These are phyloP conservation scores for Nakazawaea ishiwadae DNA, from an alignment of 805 yeast species.

Conservation along the genomic window DNA sequence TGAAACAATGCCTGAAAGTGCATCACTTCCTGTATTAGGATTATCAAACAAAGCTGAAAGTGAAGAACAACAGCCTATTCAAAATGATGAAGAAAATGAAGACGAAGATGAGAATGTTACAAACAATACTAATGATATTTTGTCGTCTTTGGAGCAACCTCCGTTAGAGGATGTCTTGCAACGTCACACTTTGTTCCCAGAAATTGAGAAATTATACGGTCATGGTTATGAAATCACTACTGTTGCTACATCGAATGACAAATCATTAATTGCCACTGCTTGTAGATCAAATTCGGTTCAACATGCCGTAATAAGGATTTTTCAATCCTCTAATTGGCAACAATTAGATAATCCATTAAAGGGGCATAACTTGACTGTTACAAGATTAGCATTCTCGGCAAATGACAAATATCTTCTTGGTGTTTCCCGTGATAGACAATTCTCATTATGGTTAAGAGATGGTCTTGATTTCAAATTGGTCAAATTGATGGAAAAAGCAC, in stretches of 20 bases:
- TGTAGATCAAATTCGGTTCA: conserved; percentile 80
- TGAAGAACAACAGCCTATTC: conserved; percentile 26
- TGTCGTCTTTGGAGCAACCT: conserved; percentile 45
- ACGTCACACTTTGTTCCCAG: conserved; percentile 92
- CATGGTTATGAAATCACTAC: conserved; percentile 94
- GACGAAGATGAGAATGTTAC: conserved; percentile 27
- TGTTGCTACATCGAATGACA: conserved; percentile 64
- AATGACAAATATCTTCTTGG: conserved; percentile 60
- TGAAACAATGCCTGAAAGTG: conserved; percentile 66
- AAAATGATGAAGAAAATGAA: conserved; percentile 23
- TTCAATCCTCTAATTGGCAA: conserved; percentile 56
- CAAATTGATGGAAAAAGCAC: conserved; percentile 60
- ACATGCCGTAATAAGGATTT: conserved; percentile 83
- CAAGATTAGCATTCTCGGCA: conserved; percentile 73
- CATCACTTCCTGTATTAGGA: conserved; percentile 89
- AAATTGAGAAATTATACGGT: conserved; percentile 89
- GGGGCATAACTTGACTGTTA: conserved; percentile 82
- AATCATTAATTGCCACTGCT: conserved; percentile 73
- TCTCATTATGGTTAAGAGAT: conserved; percentile 63
- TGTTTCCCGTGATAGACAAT: conserved; percentile 87
- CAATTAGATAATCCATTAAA: conserved; percentile 49
- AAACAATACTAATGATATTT: conserved; percentile 41
- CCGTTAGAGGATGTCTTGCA: conserved; percentile 92
- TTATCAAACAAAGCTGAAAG: conserved; percentile 83
- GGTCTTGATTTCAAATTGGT: conserved; percentile 17